phyloP scores from a whole-genome alignment of 228 moss, liverwort and hornwort genomes.

The Sphagnum magellanicum region DNA sequence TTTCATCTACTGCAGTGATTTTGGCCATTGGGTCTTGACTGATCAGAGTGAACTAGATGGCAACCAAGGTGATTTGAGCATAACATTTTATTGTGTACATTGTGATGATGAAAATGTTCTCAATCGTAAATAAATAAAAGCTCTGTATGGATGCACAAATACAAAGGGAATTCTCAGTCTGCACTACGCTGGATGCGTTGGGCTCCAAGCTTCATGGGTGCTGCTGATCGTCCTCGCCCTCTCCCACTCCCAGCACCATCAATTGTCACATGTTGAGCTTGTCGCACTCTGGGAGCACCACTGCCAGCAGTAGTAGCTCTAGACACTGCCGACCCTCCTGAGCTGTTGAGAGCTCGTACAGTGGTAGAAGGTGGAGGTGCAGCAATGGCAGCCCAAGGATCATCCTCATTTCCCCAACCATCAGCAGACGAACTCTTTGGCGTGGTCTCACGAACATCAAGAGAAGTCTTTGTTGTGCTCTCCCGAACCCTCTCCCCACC shows the following conservation, averaged over 20 bases:
- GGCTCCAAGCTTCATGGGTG: conserved; percentile 86
- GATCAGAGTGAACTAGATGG: no score
- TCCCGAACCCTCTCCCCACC: conserved; percentile 39
- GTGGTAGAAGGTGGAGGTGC: conserved; percentile 76
- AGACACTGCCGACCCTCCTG: conserved; percentile 11
- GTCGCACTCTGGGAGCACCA: conserved; percentile 36
- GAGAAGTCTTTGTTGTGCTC: conserved; percentile 26
- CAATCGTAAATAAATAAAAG: no score
- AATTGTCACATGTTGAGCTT: conserved; percentile 71
- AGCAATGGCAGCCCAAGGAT: conserved; percentile 96
- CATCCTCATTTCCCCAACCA: conserved; percentile 46
- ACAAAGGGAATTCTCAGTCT: conserved; percentile 9
- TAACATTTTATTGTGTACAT: no score
- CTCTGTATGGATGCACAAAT: no score
- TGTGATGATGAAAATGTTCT: no score
- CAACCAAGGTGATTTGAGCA: no score
- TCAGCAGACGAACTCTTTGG: conserved; percentile 11
- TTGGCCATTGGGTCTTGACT: no score
- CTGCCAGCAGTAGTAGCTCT: conserved; percentile 27
- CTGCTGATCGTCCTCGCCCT: conserved; percentile 65
- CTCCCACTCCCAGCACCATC: conserved; percentile 59
- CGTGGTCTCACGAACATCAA: background rate
- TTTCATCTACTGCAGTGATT: no score
- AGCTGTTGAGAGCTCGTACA: conserved; percentile 62
- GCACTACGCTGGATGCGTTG: conserved; percentile 59